A percentile compares a stretch with the other conserved stretches of the same genome.
Conservation (phyloP, 164 flowering plant species). For the Warburgia ugandensis region DNA sequence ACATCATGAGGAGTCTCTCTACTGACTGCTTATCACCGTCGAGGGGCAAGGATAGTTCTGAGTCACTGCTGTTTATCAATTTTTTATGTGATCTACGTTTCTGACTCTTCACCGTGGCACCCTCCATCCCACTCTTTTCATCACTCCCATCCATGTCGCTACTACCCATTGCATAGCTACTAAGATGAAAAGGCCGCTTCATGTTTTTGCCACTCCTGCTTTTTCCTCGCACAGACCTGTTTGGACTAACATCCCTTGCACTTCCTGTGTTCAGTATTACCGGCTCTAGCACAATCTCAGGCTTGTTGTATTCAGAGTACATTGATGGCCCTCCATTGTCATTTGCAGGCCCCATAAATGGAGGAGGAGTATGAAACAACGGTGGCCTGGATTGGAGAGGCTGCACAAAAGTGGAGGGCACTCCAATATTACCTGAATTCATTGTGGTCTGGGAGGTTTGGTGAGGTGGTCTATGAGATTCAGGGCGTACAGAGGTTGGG, state of each 20-base stretch:
- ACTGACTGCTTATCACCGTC: slow-evolving; percentile 18
- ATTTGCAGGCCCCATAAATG: slow-evolving; percentile 15
- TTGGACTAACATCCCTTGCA: not conserved
- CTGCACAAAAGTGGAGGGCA: slow-evolving; percentile 7
- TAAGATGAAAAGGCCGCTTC: slow-evolving; percentile 3
- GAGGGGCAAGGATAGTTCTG: not conserved
- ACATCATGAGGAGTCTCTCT: slow-evolving; percentile 17
- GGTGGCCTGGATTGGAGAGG: slow-evolving; percentile 7
- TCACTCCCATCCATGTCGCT: slow-evolving; percentile 13
- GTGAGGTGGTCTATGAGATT: slow-evolving; percentile 20
- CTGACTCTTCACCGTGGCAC: too few relatives aligned
- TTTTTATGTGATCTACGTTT: slow-evolving; percentile 20
- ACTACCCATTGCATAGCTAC: slow-evolving; percentile 7
- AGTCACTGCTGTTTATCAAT: slow-evolving; percentile 4
- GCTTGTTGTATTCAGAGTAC: slow-evolving; percentile 5
- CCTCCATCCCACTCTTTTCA: too few relatives aligned
- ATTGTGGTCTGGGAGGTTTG: slow-evolving; percentile 16
- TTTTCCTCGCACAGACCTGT: slow-evolving; percentile 3
- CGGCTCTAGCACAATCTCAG: slow-evolving; percentile 3
- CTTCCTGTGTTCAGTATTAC: not conserved
- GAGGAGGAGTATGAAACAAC: slow-evolving; percentile 25
- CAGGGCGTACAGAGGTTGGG: slow-evolving; percentile 15
- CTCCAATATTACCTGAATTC: slow-evolving; percentile 10
- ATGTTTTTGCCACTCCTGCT: slow-evolving; percentile 6
- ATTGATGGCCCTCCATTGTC: slow-evolving; percentile 19